Evolutionary conservation across 2,329 filamentous ascomycete genomes (phyloP), one percentile per base, ranked within the genome.

Genomic region (Hymenoscyphus fraxineus): DNA sequence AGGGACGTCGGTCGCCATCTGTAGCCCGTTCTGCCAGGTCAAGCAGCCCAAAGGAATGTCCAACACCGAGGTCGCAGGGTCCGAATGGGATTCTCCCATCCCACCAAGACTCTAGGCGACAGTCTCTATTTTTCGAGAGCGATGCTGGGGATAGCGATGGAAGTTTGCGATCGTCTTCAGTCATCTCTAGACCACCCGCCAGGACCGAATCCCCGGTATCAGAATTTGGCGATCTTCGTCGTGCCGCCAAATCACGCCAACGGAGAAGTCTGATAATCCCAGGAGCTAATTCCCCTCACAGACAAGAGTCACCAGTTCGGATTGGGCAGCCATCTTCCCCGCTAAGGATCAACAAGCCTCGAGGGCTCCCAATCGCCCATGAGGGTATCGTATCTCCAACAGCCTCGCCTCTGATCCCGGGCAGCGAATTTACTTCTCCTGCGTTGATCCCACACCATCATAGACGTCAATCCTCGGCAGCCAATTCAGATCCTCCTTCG

Each of bases 171-270:
- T 98, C 94, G 0, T 86, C 87, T 2, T 96, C 93, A 0, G 80
- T 90, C 3, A 80, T 92, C 59, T 89, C 91, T 3, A 84, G 87
- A 12, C 80, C 80, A 40, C 86, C 86, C 12, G 81, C 87, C 57
- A 85, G 93, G 68, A 93, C 91, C 0, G 93, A 97, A 66, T 99
- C 95, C 0, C 95, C 95, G 1, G 89, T 92, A 22, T 96, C 93
- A 5, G 95, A 98, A 66, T 87, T 93, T 72, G 88, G 90, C 61
- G 85, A 87, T 69, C 80, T 97, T 27, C 85, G 89, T 67, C 85
- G 92, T 65, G 88, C 91, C 58, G 87, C 90, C 39, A 94, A 91
- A 74, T 88, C 90, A 54, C 85, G 90, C 64, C 92, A 98, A 69
- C 88, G 95, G 57, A 88, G 90, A 71, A 98, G 94, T 74, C 82